These are phyloP conservation scores for Pseudohyphozyma bogoriensis DNA, from an alignment of 768 basidiomycete species.

Conservation along the genomic window DNA sequence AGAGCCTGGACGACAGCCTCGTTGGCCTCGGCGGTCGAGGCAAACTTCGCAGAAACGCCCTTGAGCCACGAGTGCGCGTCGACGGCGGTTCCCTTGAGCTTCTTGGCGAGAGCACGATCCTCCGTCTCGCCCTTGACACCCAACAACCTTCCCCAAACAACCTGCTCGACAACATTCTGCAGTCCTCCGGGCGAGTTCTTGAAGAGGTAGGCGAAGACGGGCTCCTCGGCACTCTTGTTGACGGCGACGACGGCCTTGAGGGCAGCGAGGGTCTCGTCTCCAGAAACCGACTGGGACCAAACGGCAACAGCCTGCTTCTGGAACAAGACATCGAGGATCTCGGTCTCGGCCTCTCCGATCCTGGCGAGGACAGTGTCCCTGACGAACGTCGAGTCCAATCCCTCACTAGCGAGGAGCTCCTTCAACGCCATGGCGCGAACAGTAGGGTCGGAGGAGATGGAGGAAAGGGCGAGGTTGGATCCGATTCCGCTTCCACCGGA, in stretches of 20 bases:
- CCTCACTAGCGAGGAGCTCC: slow-evolving; percentile 42
- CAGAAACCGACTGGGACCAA: too few relatives aligned
- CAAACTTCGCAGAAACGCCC: neutral
- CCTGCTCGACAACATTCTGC: slow-evolving; percentile 4
- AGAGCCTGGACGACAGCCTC: slow-evolving; percentile 12
- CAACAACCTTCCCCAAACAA: slow-evolving; percentile 19
- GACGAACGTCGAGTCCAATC: slow-evolving; percentile 38
- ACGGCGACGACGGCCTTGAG: slow-evolving; percentile 42
- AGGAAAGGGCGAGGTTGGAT: neutral
- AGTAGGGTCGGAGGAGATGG: slow-evolving; percentile 46
- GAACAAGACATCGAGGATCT: slow-evolving; percentile 63
- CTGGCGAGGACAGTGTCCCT: slow-evolving; percentile 58
- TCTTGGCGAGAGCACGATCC: neutral
- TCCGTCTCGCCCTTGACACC: neutral
- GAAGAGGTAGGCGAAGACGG: slow-evolving; percentile 44
- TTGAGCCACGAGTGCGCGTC: slow-evolving; percentile 16
- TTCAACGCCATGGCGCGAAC: slow-evolving; percentile 54
- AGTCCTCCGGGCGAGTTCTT: slow-evolving; percentile 36
- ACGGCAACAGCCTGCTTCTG: too few relatives aligned
- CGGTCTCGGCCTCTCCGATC: slow-evolving; percentile 52
- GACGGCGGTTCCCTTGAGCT: slow-evolving; percentile 9
- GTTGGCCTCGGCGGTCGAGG: neutral
- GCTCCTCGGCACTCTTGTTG: slow-evolving; percentile 24
- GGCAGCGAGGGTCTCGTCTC: slow-evolving; percentile 36
- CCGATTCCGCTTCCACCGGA: slow-evolving; percentile 4